phyloP scores from a whole-genome alignment of 352 stramenopile species.

The Phytopythium montanum region DNA sequence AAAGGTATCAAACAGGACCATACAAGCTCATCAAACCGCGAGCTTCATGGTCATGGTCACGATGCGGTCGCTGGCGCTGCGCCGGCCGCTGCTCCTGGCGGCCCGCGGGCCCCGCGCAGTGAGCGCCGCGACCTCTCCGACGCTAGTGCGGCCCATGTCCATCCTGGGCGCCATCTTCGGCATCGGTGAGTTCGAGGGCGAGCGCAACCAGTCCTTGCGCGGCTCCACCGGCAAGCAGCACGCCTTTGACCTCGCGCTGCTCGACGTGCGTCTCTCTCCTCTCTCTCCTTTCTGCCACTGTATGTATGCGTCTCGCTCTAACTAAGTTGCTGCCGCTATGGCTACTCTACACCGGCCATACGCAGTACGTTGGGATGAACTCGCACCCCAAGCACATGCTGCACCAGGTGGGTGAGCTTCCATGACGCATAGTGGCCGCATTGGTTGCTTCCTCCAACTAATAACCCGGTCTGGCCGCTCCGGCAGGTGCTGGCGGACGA shows the following conservation, averaged over 20 bases:
- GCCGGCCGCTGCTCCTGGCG: too few relatives aligned
- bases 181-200: constrained; percentile 77
- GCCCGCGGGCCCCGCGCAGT: too few relatives aligned
- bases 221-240: constrained; percentile 62
- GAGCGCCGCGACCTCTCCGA: too few relatives aligned
- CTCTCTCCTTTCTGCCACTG: background rate
- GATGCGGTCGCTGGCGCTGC: too few relatives aligned
- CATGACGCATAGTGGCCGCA: background rate
- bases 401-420: constrained; percentile 25
- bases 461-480: background rate
- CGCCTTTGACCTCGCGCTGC: constrained; percentile 62
- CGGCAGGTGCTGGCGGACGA: constrained; percentile 45
- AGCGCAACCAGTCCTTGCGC: constrained; percentile 52
- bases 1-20: too few relatives aligned
- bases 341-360: too few relatives aligned
- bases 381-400: constrained; percentile 72
- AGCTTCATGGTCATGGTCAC: too few relatives aligned
- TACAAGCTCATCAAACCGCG: too few relatives aligned
- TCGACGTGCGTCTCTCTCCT: constrained; percentile 33
- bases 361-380: constrained; percentile 79
- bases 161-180: constrained; percentile 73
- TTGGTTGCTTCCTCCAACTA: background rate
- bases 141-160: constrained; percentile 32
- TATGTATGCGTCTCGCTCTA: background rate
- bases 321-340: background rate